phyloP scores from a whole-genome alignment of 1,284 basidiomycete species.

The Peniophora sp. region DNA sequence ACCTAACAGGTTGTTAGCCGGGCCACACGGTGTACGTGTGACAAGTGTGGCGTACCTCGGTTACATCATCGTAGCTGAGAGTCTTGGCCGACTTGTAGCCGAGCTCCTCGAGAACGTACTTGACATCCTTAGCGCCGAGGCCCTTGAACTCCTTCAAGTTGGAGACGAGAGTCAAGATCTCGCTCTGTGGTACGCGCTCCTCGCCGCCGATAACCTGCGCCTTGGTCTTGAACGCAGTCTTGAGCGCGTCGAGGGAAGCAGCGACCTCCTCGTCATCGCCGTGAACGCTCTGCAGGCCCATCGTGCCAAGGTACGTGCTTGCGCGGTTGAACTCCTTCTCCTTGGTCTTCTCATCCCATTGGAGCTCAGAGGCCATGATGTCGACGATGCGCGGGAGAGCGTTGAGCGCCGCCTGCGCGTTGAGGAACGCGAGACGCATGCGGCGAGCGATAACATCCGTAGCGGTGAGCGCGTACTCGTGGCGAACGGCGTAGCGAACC shows the following conservation, averaged over 20 bases:
- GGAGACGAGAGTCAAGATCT: constrained; percentile 36
- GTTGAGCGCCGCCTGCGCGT: constrained; percentile 81
- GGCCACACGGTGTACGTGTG: too few relatives aligned
- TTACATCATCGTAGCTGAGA: constrained; percentile 72
- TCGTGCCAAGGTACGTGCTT: constrained; percentile 62
- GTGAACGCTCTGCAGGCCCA: constrained; percentile 63
- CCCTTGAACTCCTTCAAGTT: constrained; percentile 45
- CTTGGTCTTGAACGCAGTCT: constrained; percentile 42
- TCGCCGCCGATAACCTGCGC: constrained; percentile 20
- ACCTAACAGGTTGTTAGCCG: too few relatives aligned
- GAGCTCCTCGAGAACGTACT: constrained; percentile 70
- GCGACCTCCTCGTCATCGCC: constrained; percentile 58
- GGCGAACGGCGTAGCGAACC: constrained; percentile 81
- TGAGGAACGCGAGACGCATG: constrained; percentile 88
- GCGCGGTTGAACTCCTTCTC: constrained; percentile 53
- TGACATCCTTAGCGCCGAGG: constrained; percentile 49
- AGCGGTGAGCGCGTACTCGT: constrained; percentile 90
- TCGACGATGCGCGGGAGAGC: constrained; percentile 84
- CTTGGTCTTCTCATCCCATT: constrained; percentile 61
- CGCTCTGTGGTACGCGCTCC: constrained; percentile 26
- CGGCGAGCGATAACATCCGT: constrained; percentile 91
- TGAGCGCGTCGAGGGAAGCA: constrained; percentile 60
- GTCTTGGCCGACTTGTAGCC: constrained; percentile 49
- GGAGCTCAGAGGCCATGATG: constrained; percentile 84
- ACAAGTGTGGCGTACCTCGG: constrained; percentile 52